Evolutionary conservation across 345 rosid species (phyloP), one percentile per base, ranked within the genome.

Genomic region (Pseudoturritis turrita): DNA sequence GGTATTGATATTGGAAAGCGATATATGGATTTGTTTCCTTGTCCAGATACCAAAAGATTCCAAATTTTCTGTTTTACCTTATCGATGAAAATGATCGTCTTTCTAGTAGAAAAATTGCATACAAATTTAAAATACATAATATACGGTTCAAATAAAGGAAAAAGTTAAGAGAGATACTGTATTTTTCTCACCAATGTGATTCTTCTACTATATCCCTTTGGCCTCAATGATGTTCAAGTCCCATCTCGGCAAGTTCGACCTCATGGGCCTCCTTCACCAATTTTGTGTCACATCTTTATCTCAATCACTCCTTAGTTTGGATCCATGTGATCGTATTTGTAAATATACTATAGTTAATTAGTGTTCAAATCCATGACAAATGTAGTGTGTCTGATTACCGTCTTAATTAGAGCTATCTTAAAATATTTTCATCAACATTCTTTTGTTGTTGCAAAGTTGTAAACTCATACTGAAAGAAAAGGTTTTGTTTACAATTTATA

Each of bases 161-260:
- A 12, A 31, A 51, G n/a, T 59, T 40, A 60, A 59, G 44, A 70
- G 45, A 22, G 44, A 55, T 56, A 10, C 7, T 58, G 47, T 17
- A 44, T 31, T 15, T 28, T 43, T 39, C 19, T 39, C 36, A 62
- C 23, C 44, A 72, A 10, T 44, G 39, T 65, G 33, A 49, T 4
- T 55, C 10, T 51, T 61, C 28, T 44, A 62, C 18, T 35, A 46
- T 11, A 15, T 18, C 41, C 52, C 61, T 50, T 15, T 61, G 51
- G 44, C 26, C 18, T 60, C 75, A 47, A 21, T 61, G 39, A 71
- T 60, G 68, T 47, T 47, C 15, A 22, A 44, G 19, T 49, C 55
- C 36, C 64, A 53, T 5, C 35, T 72, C 23, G 36, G 7, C 10
- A 26, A 26, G 19, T 29, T 53, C 36, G 37, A 26, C 14, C 40